Conservation (phyloP, 495 filamentous ascomycete genomes). For the Gamarada debralockiae region DNA sequence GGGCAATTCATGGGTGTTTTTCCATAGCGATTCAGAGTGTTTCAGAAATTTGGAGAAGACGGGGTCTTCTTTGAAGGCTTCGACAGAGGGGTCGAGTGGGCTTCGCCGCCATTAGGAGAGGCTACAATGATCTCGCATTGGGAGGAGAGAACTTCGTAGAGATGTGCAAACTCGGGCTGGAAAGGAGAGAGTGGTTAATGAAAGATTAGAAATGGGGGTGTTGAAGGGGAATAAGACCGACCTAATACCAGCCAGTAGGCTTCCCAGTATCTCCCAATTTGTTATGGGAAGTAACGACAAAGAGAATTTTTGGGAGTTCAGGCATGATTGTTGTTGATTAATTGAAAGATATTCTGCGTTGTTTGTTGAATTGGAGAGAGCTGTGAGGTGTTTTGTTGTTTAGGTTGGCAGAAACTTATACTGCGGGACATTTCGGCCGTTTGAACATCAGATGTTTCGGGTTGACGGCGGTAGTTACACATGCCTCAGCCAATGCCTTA, state of each 20-base stretch:
- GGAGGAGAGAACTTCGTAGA: slow-evolving; percentile 54
- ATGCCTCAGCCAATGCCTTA: too few species aligned
- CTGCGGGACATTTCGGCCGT: too few species aligned
- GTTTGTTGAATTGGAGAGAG: too few species aligned
- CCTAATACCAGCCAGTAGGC: slow-evolving; percentile 66
- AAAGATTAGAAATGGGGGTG: background rate
- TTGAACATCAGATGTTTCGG: too few species aligned
- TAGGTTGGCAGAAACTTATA: too few species aligned
- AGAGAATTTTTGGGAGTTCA: slow-evolving; percentile 52
- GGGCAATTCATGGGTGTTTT: slow-evolving; percentile 52
- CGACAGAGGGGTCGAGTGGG: slow-evolving; percentile 59
- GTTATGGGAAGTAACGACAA: slow-evolving; percentile 62
- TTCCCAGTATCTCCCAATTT: slow-evolving; percentile 47
- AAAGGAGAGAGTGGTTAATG: background rate
- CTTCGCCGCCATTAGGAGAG: slow-evolving; percentile 63
- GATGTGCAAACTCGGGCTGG: slow-evolving; percentile 70
- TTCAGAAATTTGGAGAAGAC: slow-evolving; percentile 48
- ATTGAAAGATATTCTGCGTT: too few species aligned
- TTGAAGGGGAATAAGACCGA: slow-evolving; percentile 18
- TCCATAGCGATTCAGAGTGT: slow-evolving; percentile 53
- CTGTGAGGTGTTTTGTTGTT: too few species aligned
- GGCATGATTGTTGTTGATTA: slow-evolving; percentile 13
- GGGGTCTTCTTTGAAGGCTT: slow-evolving; percentile 53
- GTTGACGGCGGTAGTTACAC: too few species aligned
- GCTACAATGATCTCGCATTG: slow-evolving; percentile 57